Conservation (phyloP, 805 yeast genomes). For the Ogataea parapolymorpha region DNA sequence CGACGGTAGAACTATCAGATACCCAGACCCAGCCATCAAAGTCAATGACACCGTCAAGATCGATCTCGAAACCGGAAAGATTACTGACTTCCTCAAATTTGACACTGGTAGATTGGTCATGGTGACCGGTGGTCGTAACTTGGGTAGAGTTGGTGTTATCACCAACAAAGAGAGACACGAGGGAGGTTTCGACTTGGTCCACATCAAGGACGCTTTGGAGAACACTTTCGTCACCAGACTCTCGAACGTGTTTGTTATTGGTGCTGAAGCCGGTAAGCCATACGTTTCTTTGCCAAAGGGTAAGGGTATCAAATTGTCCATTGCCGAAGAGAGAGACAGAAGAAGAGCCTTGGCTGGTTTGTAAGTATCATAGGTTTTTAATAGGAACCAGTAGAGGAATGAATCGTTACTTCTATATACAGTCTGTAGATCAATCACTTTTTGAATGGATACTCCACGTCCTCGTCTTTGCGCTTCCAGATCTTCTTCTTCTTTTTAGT, state of each 20-base stretch:
- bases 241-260: slow-evolving; percentile 88
- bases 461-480: slow-evolving; percentile 85
- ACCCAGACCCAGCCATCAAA: slow-evolving; percentile 97
- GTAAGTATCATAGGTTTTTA: slow-evolving; percentile 29
- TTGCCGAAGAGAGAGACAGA: slow-evolving; percentile 98
- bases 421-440: slow-evolving; percentile 14
- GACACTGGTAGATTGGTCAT: slow-evolving; percentile 90
- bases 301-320: slow-evolving; percentile 95
- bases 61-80: slow-evolving; percentile 94
- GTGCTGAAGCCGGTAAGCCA: slow-evolving; percentile 89
- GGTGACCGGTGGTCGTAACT: slow-evolving; percentile 97
- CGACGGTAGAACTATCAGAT: slow-evolving; percentile 99
- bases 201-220: slow-evolving; percentile 92
- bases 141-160: slow-evolving; percentile 97
- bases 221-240: slow-evolving; percentile 95
- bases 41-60: slow-evolving; percentile 97
- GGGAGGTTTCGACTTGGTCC: slow-evolving; percentile 97
- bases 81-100: slow-evolving; percentile 82
- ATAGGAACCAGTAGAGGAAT: slow-evolving; percentile 12
- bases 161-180: slow-evolving; percentile 96
- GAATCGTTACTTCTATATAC: slow-evolving; percentile 8
- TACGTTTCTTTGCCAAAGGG: slow-evolving; percentile 96
- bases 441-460: slow-evolving; percentile 84
- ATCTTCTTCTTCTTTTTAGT: slow-evolving; percentile 84
- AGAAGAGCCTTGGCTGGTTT: slow-evolving; percentile 81